Percentiles rank a stretch among this genome's conserved stretches.
Conservation (phyloP, 768 basidiomycete species). For the Leccinellum luteum region DNA sequence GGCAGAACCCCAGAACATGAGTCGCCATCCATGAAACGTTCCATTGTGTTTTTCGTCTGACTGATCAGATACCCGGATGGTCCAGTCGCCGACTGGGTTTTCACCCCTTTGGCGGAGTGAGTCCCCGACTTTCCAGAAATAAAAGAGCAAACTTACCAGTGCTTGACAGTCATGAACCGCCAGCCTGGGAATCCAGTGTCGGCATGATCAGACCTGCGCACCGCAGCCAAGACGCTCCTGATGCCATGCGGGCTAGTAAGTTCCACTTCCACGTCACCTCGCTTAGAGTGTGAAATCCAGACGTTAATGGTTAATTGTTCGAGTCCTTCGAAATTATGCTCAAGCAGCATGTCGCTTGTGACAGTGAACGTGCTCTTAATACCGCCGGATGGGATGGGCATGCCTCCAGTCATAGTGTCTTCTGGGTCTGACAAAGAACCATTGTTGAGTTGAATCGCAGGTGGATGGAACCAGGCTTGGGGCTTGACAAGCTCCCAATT, state of each 20-base stretch:
- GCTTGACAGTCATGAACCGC: conserved; percentile 98
- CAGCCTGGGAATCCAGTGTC: conserved; percentile 82
- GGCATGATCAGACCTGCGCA: conserved; percentile 62
- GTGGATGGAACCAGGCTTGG: conserved; percentile 84
- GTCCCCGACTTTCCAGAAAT: not conserved
- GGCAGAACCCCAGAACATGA: conserved; percentile 88
- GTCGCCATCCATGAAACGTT: conserved; percentile 85
- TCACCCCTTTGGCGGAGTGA: conserved; percentile 70
- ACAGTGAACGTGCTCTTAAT: conserved; percentile 62
- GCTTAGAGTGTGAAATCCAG: conserved; percentile 82
- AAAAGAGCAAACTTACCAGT: conserved; percentile 60
- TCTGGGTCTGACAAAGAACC: conserved; percentile 51
- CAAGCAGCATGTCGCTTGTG: conserved; percentile 60
- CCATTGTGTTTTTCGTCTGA: conserved; percentile 55
- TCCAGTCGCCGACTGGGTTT: conserved; percentile 88
- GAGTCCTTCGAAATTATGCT: conserved; percentile 79
- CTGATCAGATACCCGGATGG: conserved; percentile 80
- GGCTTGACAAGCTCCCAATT: conserved; percentile 89
- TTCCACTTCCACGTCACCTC: conserved; percentile 95
- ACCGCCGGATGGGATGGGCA: conserved; percentile 63
- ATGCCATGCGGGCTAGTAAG: conserved; percentile 82
- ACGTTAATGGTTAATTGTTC: conserved; percentile 93
- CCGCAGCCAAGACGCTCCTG: conserved; percentile 77
- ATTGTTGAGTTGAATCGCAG: conserved; percentile 62
- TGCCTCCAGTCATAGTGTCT: conserved; percentile 56